Percentiles rank a stretch among this genome's conserved stretches.
Conservation (phyloP, 192 early-diverging fungal species). For the Haplosporangium gracile region DNA sequence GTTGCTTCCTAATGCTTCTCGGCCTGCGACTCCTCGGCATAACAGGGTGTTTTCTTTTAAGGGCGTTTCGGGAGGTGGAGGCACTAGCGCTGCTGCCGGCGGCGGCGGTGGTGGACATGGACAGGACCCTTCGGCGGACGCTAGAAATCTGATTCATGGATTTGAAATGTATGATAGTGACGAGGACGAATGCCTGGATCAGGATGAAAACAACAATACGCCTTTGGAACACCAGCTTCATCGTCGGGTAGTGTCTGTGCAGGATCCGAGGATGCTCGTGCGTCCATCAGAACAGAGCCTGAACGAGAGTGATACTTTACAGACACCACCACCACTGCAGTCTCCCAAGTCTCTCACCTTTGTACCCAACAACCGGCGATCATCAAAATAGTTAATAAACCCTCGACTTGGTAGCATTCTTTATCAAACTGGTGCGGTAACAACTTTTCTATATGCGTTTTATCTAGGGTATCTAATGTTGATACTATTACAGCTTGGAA, state of each 20-base stretch:
- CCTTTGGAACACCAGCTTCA: background rate
- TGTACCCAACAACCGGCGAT: conserved; percentile 8
- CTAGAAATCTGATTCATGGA: conserved; percentile 37
- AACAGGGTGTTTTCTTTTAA: conserved; percentile 40
- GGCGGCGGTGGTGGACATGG: conserved; percentile 1
- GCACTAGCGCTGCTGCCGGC: background rate
- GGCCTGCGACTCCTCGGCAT: conserved; percentile 33
- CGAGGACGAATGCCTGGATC: conserved; percentile 23
- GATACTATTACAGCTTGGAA: conserved; percentile 3
- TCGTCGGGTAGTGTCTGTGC: background rate
- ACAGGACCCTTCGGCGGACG: conserved; percentile 32
- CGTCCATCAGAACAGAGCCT: background rate
- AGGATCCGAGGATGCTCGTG: conserved; percentile 10
- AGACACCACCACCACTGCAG: conserved; percentile 5
- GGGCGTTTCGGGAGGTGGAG: conserved; percentile 11
- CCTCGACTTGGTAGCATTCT: background rate
- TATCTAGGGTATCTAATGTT: background rate
- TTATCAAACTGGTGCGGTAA: background rate
- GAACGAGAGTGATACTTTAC: background rate
- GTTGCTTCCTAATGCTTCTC: conserved; percentile 36
- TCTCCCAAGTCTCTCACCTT: conserved; percentile 35
- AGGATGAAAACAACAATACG: background rate
- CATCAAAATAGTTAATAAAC: conserved; percentile 19
- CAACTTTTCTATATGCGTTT: background rate
- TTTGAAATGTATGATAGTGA: conserved; percentile 56